phyloP scores from a whole-genome alignment of 1,284 basidiomycete genomes.

The Sparassis latifolia region DNA sequence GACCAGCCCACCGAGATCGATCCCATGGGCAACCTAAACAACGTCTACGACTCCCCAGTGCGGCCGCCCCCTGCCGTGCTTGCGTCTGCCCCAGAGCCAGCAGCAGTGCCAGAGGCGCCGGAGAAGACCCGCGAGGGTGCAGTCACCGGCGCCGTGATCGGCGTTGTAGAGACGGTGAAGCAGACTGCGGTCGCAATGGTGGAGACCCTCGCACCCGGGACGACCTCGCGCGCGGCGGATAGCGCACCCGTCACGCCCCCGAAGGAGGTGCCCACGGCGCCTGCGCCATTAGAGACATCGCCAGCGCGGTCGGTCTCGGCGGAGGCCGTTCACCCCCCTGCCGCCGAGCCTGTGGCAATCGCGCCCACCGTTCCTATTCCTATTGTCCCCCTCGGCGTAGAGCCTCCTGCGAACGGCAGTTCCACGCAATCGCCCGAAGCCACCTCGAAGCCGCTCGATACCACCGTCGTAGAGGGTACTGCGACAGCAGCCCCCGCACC shows the following conservation, averaged over 20 bases:
- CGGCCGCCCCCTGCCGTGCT: constrained; percentile 29
- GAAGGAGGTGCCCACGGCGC: constrained; percentile 3
- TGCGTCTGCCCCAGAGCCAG: constrained; percentile 4
- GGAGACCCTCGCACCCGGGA: constrained; percentile 22
- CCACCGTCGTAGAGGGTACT: constrained; percentile 13
- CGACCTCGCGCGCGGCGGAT: constrained; percentile 12
- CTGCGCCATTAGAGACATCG: constrained; percentile 2
- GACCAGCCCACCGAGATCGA: constrained; percentile 59
- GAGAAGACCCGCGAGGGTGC: not conserved
- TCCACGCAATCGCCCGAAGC: constrained; percentile 10
- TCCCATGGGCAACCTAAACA: constrained; percentile 62
- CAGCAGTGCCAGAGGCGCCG: constrained; percentile 8
- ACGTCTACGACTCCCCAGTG: constrained; percentile 57
- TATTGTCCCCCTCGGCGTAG: constrained; percentile 12
- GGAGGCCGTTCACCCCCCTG: constrained; percentile 11
- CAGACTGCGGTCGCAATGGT: constrained; percentile 21
- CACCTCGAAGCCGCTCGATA: constrained; percentile 10
- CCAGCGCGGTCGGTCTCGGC: constrained; percentile 1
- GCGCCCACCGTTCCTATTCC: constrained; percentile 13
- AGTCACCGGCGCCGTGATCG: constrained; percentile 8
- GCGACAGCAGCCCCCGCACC: constrained; percentile 1
- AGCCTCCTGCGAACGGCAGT: constrained; percentile 7
- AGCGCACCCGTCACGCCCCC: constrained; percentile 1
- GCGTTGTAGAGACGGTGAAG: constrained; percentile 16
- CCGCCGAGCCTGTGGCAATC: constrained; percentile 4